These are phyloP conservation scores for Suillus tomentosus DNA, from an alignment of 768 basidiomycete genomes.

Conservation along the genomic window DNA sequence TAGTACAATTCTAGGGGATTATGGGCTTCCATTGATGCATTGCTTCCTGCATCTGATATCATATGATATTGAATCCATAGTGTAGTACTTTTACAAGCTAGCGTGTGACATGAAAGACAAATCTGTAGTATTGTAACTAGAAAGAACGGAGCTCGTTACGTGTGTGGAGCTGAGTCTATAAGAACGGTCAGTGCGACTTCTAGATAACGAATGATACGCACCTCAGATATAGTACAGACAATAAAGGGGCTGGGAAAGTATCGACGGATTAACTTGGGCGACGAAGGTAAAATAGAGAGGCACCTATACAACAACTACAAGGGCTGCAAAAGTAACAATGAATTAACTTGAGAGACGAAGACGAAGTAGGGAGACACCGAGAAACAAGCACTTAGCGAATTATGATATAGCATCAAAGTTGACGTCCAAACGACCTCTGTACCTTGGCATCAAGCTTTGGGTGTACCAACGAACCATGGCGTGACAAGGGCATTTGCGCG, in stretches of 20 bases:
- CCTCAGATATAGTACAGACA: background rate
- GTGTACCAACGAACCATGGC: constrained; percentile 55
- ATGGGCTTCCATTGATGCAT: background rate
- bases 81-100: background rate
- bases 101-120: background rate
- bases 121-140: background rate
- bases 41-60: background rate
- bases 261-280: background rate
- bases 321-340: background rate
- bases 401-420: background rate
- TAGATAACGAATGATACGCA: background rate
- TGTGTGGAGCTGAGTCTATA: background rate
- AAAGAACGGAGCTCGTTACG: background rate
- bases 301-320: background rate
- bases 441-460: constrained; percentile 32
- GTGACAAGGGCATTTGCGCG: constrained; percentile 50
- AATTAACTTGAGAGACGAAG: background rate
- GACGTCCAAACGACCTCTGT: background rate
- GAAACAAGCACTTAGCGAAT: constrained; percentile 1
- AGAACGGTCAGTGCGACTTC: background rate
- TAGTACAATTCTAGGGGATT: background rate
- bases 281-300: background rate
- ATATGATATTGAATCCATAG: background rate
- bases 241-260: background rate
- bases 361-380: background rate